A percentile compares a stretch with the other conserved stretches of the same genome.
Evolutionary conservation across 2,329 filamentous ascomycete species (phyloP).

Genomic region (Venturiaceae sp.): DNA sequence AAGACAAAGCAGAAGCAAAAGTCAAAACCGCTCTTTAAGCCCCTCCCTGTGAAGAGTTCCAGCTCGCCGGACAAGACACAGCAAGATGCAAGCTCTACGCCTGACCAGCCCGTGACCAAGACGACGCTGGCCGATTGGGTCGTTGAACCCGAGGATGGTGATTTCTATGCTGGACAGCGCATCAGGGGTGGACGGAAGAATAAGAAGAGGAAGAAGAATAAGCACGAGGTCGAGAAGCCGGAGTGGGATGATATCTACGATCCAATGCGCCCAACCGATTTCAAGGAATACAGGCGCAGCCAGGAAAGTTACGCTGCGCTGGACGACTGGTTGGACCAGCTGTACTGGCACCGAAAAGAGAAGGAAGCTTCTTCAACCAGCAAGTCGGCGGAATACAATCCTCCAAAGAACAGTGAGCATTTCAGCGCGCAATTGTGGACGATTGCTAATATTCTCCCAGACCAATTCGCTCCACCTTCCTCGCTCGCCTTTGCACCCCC

Average conservation of each 20-base stretch:
- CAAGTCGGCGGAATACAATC: constrained; percentile 5
- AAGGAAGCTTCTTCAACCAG: constrained; percentile 15
- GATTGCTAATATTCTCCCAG: constrained; percentile 17
- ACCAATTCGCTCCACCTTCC: constrained; percentile 40
- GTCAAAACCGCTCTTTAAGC: constrained; percentile 32
- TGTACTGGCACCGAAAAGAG: constrained; percentile 61
- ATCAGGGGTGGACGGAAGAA: constrained; percentile 61
- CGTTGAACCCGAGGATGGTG: constrained; percentile 70
- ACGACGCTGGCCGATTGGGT: constrained; percentile 74
- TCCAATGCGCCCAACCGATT: constrained; percentile 69
- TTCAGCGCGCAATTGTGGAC: not conserved
- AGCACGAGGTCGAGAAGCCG: constrained; percentile 39
- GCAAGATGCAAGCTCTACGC: constrained; percentile 13
- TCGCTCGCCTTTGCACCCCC: constrained; percentile 41
- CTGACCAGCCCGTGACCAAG: constrained; percentile 43
- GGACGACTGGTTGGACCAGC: constrained; percentile 72
- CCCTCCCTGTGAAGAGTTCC: constrained; percentile 13
- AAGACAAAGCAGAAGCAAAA: constrained; percentile 58
- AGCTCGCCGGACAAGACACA: constrained; percentile 12
- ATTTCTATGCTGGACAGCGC: constrained; percentile 46
- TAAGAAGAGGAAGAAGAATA: constrained; percentile 60
- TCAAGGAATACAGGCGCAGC: constrained; percentile 74
- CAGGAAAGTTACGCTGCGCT: constrained; percentile 75
- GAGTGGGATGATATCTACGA: constrained; percentile 94
- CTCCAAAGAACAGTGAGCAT: constrained; percentile 11